These are phyloP conservation scores for Penicillium sp. DNA, from an alignment of 2,329 filamentous ascomycete genomes.

Conservation along the genomic window DNA sequence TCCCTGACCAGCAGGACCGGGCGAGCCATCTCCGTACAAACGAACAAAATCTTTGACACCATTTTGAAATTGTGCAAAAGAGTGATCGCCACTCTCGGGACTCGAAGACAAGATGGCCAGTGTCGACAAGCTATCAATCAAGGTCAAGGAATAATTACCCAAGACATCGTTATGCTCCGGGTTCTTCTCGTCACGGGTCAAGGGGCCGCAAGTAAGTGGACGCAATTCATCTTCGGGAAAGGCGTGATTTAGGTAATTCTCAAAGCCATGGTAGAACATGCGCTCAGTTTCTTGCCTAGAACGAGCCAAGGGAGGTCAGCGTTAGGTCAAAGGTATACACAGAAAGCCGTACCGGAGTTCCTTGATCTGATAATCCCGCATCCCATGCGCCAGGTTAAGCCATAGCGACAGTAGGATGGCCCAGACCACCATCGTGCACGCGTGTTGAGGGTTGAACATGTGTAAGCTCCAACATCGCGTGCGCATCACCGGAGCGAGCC, in stretches of 20 bases:
- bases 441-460: slow-evolving; percentile 33
- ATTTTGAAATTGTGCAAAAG: slow-evolving; percentile 71
- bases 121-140: slow-evolving; percentile 92
- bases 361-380: slow-evolving; percentile 34
- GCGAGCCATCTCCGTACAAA: slow-evolving; percentile 80
- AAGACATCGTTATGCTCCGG: slow-evolving; percentile 90
- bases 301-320: not conserved
- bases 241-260: slow-evolving; percentile 89
- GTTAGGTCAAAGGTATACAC: not conserved
- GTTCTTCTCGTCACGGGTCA: slow-evolving; percentile 77
- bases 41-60: slow-evolving; percentile 71
- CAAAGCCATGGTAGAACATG: slow-evolving; percentile 95
- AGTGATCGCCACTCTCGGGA: slow-evolving; percentile 54
- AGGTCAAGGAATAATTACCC: slow-evolving; percentile 91
- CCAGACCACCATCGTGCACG: slow-evolving; percentile 33
- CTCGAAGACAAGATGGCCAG: slow-evolving; percentile 81
- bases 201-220: slow-evolving; percentile 75
- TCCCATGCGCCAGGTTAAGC: slow-evolving; percentile 32
- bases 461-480: slow-evolving; percentile 38
- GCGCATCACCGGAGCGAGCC: slow-evolving; percentile 36
- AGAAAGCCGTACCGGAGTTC: slow-evolving; percentile 31
- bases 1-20: slow-evolving; percentile 64
- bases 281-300: slow-evolving; percentile 49
- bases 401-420: slow-evolving; percentile 35
- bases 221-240: slow-evolving; percentile 95